phyloP scores from a whole-genome alignment of 1,139 yeast genomes.

The Lodderomyces parapsilosis region DNA sequence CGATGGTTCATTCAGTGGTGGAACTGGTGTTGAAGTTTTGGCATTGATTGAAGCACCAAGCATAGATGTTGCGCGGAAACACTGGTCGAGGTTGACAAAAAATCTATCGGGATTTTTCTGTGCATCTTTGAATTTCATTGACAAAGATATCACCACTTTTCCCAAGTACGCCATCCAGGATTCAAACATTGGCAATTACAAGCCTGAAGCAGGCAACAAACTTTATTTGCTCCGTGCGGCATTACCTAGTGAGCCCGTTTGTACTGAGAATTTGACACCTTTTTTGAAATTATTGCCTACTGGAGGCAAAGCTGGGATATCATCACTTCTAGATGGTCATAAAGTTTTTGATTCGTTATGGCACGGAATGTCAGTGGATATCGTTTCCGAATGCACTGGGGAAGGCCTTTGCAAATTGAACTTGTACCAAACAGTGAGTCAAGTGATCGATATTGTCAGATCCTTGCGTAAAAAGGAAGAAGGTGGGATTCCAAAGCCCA shows the following conservation, averaged over 20 bases:
- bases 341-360: conserved; percentile 91
- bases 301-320: conserved; percentile 86
- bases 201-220: conserved; percentile 26
- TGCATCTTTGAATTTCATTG: conserved; percentile 90
- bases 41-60: conserved; percentile 72
- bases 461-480: conserved; percentile 55
- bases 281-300: conserved; percentile 88
- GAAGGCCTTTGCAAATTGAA: conserved; percentile 44
- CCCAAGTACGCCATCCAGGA: conserved; percentile 43
- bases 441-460: conserved; percentile 72
- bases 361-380: conserved; percentile 91
- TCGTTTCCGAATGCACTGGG: conserved; percentile 58
- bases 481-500: conserved; percentile 80
- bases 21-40: conserved; percentile 95
- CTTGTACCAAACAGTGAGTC: conserved; percentile 71
- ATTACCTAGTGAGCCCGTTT: conserved; percentile 91
- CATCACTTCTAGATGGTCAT: conserved; percentile 90
- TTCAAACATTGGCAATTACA: conserved; percentile 11
- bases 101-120: conserved; percentile 89
- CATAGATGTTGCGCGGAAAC: conserved; percentile 52
- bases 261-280: conserved; percentile 97
- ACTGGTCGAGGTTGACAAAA: conserved; percentile 75
- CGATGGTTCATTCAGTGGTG: conserved; percentile 76
- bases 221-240: conserved; percentile 76
- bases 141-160: conserved; percentile 71